Evolutionary conservation across 805 yeast species (phyloP), one percentile per base, ranked within the genome.

Genomic region (Wickerhamiella hasegawae): DNA sequence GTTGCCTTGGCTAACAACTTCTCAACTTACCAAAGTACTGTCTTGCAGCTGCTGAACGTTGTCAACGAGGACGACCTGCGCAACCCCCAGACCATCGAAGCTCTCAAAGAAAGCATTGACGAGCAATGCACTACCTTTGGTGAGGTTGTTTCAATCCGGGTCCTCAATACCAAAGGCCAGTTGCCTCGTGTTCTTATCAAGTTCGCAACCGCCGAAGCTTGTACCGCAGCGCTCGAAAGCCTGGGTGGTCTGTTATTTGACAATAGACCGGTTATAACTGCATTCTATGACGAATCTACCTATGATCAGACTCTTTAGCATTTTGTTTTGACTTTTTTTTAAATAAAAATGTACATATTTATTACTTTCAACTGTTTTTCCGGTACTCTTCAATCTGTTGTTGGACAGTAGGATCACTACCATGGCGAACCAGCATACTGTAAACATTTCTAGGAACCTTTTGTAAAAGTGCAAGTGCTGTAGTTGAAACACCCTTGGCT

Each of bases 401-500:
- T 2, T 47, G 41, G 4, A 44, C 47, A 4, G 18, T 17, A 5
- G 45, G 40, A 32, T 78, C 85, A 43, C 60, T 68, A 0, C 76
- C 68, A 51, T 78, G 90, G 33, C 81, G 60, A 8, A 64, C 66
- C 26, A 79, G 59, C 38, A 76, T 52, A 41, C 69, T 75, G 50
- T 77, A 80, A 22, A 84, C 58, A 3, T 63, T 58, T 22, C 66
- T 69, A 0, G 94, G 92, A 5, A 84, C 57, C 47, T 72, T 72
- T 5, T 85, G 77, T 3, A 83, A 69, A 44, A 83, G 79, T 35
- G 90, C 81, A 27, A 84, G 66, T 28, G 87, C 77, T 16, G 84
- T 58, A 46, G 79, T 77, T 18, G 82, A 79, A 30, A 82, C 70
- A 44, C 78, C 82, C 39, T 69, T 69, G 11, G 85, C 80, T 36